A percentile compares a stretch with the other conserved stretches of the same genome.
These are phyloP conservation scores for Colletotrichum magnum DNA, from an alignment of 2,329 filamentous ascomycete genomes.

Conservation along the genomic window DNA sequence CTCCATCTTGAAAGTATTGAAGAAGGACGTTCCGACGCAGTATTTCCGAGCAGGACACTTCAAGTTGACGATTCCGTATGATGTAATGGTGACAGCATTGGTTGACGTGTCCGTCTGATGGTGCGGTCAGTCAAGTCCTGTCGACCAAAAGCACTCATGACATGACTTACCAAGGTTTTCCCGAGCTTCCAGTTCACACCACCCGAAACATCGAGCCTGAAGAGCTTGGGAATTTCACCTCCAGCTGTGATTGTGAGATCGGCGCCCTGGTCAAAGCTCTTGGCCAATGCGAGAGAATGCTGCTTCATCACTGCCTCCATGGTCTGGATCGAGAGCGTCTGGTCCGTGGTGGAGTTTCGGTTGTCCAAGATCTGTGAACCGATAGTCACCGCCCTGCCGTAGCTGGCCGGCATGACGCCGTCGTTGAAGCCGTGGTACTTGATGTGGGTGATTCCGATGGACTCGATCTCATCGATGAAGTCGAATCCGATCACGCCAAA, in stretches of 20 bases:
- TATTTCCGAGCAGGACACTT: conserved; percentile 38
- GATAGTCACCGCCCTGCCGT: background rate
- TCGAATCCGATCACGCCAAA: background rate
- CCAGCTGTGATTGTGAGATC: background rate
- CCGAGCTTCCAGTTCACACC: too few species aligned
- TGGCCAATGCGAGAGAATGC: background rate
- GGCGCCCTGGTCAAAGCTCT: background rate
- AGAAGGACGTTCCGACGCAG: conserved; percentile 35
- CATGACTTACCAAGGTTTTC: too few species aligned
- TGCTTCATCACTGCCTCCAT: background rate
- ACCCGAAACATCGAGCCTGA: too few species aligned
- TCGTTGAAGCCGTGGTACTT: background rate
- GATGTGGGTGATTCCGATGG: background rate
- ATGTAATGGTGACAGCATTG: background rate
- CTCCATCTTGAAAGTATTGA: conserved; percentile 34
- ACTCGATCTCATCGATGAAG: background rate
- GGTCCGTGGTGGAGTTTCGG: background rate
- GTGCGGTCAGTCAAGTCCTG: too few species aligned
- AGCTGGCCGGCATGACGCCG: background rate
- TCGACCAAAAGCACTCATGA: too few species aligned
- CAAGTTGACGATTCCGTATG: background rate
- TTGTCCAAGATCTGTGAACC: background rate
- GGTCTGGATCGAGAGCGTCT: background rate
- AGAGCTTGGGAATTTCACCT: too few species aligned
- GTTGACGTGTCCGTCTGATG: background rate